phyloP scores from a whole-genome alignment of 2,329 filamentous ascomycete genomes.

The Colletotrichum nymphaeae region DNA sequence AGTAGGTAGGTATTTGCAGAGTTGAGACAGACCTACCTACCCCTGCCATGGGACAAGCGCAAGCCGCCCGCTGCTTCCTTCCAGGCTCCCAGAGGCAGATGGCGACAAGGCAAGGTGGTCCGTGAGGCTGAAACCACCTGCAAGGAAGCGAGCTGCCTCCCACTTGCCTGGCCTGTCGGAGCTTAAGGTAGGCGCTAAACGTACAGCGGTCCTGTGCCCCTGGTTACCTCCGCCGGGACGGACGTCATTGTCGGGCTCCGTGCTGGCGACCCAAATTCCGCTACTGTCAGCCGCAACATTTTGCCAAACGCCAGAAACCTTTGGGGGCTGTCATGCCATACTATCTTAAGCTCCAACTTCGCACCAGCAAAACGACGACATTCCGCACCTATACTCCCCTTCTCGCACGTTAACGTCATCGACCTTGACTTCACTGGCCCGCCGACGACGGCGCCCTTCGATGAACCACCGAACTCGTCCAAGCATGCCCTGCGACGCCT shows the following conservation, averaged over 20 bases:
- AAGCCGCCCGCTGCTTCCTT: neutral
- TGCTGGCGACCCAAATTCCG: conserved; percentile 24
- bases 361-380: neutral
- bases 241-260: conserved; percentile 33
- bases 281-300: conserved; percentile 26
- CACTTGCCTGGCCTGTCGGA: conserved; percentile 4
- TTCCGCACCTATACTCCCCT: neutral
- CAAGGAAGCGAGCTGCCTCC: neutral
- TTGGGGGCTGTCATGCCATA: conserved; percentile 6
- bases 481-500: conserved; percentile 27
- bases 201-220: conserved; percentile 26
- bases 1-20: neutral
- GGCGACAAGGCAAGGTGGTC: conserved; percentile 13
- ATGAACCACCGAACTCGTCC: conserved; percentile 7
- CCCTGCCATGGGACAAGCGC: neutral
- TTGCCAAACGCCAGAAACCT: neutral
- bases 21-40: neutral
- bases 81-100: neutral
- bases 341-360: neutral
- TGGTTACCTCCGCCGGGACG: conserved; percentile 16
- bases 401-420: neutral
- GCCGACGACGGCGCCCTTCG: conserved; percentile 7
- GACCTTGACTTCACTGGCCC: neutral
- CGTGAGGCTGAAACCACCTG: conserved; percentile 30
- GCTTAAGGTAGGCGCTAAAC: conserved; percentile 21